Evolutionary conservation across 495 filamentous ascomycete species (phyloP).

Genomic region (Penicillium waksmanii): DNA sequence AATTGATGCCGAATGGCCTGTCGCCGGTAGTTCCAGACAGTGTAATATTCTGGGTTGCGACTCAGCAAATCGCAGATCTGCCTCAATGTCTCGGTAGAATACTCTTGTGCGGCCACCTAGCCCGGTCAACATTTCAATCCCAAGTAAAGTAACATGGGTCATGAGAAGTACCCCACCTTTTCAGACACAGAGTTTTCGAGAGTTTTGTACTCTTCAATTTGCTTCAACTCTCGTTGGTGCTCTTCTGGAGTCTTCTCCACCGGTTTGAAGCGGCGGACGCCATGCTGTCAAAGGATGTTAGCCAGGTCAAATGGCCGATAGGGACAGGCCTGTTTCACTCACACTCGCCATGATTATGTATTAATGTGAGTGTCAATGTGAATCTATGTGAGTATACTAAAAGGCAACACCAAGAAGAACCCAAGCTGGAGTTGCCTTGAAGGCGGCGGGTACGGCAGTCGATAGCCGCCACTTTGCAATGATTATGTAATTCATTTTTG

Average conservation of each 20-base stretch:
- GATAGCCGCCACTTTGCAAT: too few species aligned
- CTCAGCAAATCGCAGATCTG: slow-evolving; percentile 80
- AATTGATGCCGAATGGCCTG: slow-evolving; percentile 59
- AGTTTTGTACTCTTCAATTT: slow-evolving; percentile 77
- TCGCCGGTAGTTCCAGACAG: slow-evolving; percentile 94
- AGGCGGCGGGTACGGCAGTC: background rate
- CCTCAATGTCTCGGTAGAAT: slow-evolving; percentile 66
- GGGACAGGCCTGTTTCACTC: slow-evolving; percentile 21
- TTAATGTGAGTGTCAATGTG: too few species aligned
- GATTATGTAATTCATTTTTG: too few species aligned
- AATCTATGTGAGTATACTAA: too few species aligned
- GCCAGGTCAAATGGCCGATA: slow-evolving; percentile 9
- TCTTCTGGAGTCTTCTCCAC: slow-evolving; percentile 64
- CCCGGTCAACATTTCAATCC: slow-evolving; percentile 11
- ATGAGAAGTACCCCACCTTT: slow-evolving; percentile 46
- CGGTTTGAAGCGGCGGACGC: slow-evolving; percentile 66
- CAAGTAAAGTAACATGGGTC: background rate
- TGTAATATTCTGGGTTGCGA: slow-evolving; percentile 97
- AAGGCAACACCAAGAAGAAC: too few species aligned
- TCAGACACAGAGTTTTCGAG: slow-evolving; percentile 67
- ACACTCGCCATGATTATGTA: slow-evolving; percentile 58
- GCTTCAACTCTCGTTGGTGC: slow-evolving; percentile 67
- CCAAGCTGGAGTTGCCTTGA: background rate
- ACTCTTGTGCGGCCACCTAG: slow-evolving; percentile 60
- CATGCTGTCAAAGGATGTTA: slow-evolving; percentile 62